Evolutionary conservation across 176 grass and related monocot species (phyloP).

Genomic region (Calamus simplicifolius): DNA sequence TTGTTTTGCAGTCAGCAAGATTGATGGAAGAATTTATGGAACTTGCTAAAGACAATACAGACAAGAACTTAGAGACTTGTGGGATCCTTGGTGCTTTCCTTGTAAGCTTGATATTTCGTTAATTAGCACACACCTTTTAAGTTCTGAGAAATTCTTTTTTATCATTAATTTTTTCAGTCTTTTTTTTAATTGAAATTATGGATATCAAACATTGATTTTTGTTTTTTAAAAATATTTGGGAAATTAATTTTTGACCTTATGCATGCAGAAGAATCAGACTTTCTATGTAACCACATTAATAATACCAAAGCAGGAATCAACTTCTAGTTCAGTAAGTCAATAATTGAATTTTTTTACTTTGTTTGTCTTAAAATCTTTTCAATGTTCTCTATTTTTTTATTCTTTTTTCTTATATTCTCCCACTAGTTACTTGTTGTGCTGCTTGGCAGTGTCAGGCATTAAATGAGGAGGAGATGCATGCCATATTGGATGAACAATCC

Average conservation of each 20-base stretch:
- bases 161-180: no score
- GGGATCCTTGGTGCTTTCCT: conserved; percentile 92
- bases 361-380: conserved; percentile 3
- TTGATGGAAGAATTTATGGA: conserved; percentile 96
- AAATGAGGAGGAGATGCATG: conserved; percentile 92
- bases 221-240: no score
- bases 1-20: conserved; percentile 55
- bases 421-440: not conserved
- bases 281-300: conserved; percentile 90
- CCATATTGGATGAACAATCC: conserved; percentile 69
- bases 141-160: no score
- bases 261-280: conserved; percentile 49
- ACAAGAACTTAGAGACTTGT: conserved; percentile 76
- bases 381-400: not conserved
- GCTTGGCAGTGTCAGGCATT: conserved; percentile 70
- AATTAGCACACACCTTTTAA: no score
- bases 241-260: conserved; percentile 9
- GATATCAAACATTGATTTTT: no score
- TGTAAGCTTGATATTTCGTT: conserved; percentile 35
- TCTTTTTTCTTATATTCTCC: conserved; percentile 1
- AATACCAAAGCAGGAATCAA: conserved; percentile 87
- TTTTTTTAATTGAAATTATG: no score
- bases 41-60: conserved; percentile 92
- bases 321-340: conserved; percentile 91
- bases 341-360: conserved; percentile 10